Conservation (phyloP, 2,329 filamentous ascomycete species). For the Endoconidiophora polonica region DNA sequence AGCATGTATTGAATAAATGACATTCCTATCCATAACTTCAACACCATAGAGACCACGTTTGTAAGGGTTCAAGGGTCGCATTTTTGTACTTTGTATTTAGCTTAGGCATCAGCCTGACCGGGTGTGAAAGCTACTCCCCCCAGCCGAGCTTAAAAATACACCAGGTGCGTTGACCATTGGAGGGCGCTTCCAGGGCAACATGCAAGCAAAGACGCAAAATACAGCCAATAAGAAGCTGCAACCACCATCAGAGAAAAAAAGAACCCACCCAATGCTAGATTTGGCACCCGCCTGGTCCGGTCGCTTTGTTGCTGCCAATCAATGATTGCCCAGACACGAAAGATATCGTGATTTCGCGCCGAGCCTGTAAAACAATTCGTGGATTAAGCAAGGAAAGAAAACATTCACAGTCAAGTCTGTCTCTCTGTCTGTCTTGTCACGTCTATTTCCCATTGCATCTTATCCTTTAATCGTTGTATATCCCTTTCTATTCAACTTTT, state of each 20-base stretch:
- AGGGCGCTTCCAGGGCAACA: constrained; percentile 12
- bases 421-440: neutral
- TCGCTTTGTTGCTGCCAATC: neutral
- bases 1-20: too few species aligned
- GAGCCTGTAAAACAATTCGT: neutral
- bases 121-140: neutral
- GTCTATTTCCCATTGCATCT: neutral
- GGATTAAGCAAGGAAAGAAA: neutral
- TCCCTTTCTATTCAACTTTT: neutral
- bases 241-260: too few species aligned
- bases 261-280: too few species aligned
- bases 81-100: too few species aligned
- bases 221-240: neutral
- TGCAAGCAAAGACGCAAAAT: constrained; percentile 1
- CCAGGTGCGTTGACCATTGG: neutral
- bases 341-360: neutral
- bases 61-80: neutral
- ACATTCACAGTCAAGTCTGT: neutral
- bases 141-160: neutral
- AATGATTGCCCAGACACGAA: neutral
- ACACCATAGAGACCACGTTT: neutral
- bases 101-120: too few species aligned
- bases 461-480: neutral
- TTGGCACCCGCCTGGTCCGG: too few species aligned
- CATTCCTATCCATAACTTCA: too few species aligned